phyloP scores from a whole-genome alignment of 345 rosid genomes.

The Crucihimalaya himalaica region DNA sequence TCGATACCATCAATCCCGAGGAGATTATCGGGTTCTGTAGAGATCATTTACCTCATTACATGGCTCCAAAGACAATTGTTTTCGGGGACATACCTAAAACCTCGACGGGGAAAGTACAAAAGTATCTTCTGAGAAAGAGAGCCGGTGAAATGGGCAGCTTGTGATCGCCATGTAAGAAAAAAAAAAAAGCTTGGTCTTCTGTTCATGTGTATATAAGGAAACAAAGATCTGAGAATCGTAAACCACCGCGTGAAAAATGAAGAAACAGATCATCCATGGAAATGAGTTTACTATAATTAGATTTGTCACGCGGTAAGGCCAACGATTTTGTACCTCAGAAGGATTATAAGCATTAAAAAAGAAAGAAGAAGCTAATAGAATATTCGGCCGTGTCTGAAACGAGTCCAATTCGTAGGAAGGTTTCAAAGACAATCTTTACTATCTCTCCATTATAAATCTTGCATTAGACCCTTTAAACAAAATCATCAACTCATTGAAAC shows the following conservation, averaged over 20 bases:
- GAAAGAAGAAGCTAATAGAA: slow-evolving; percentile 16
- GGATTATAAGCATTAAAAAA: slow-evolving; percentile 26
- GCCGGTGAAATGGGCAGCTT: slow-evolving; percentile 56
- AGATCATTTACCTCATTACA: slow-evolving; percentile 64
- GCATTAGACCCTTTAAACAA: slow-evolving; percentile 1
- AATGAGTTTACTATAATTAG: slow-evolving; percentile 32
- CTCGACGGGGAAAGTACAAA: slow-evolving; percentile 75
- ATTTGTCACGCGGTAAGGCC: slow-evolving; percentile 8
- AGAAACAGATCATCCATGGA: slow-evolving; percentile 39
- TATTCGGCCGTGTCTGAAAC: slow-evolving; percentile 38
- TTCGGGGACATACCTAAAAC: slow-evolving; percentile 73
- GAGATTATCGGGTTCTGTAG: slow-evolving; percentile 66
- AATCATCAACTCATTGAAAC: not conserved
- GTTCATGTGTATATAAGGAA: slow-evolving; percentile 21
- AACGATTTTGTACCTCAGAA: slow-evolving; percentile 35
- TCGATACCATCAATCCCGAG: slow-evolving; percentile 22
- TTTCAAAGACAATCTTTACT: slow-evolving; percentile 26
- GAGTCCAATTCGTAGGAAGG: slow-evolving; percentile 32
- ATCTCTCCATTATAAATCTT: slow-evolving; percentile 30
- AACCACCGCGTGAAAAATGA: slow-evolving; percentile 17
- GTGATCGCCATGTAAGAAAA: not conserved
- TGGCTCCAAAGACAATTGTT: slow-evolving; percentile 73
- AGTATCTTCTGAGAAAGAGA: slow-evolving; percentile 61
- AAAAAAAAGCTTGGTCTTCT: not conserved
- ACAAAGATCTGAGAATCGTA: not conserved